Evolutionary conservation across 176 grass and related monocot genomes (phyloP).

Genomic region (Sorghum bicolor): DNA sequence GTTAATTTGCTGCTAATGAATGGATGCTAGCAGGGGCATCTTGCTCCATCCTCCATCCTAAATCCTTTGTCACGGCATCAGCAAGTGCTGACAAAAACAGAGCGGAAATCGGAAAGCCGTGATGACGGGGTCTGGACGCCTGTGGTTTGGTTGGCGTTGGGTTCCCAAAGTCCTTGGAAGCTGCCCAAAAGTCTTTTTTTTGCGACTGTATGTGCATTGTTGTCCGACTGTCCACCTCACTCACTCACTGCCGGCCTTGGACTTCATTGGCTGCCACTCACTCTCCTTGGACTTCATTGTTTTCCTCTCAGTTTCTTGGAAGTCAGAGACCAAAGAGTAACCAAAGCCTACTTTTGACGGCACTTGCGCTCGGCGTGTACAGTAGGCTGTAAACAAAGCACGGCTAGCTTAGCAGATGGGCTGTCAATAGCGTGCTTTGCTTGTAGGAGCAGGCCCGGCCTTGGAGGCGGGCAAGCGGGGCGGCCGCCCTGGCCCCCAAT

Average conservation of each 20-base stretch:
- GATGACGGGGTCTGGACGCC: background rate
- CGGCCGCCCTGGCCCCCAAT: too few relatives aligned
- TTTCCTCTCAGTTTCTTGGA: conserved; percentile 5
- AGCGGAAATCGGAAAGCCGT: background rate
- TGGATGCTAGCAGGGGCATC: too few relatives aligned
- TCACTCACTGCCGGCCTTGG: background rate
- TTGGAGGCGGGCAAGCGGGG: too few relatives aligned
- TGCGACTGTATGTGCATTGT: background rate
- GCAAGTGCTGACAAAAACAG: conserved; percentile 15
- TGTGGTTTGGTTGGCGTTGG: conserved; percentile 17
- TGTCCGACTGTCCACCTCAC: background rate
- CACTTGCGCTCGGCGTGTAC: background rate
- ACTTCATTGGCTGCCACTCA: background rate
- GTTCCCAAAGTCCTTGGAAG: conserved; percentile 36
- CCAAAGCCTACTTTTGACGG: conserved; percentile 34
- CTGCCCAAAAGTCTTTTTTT: background rate
- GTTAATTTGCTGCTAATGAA: too few relatives aligned
- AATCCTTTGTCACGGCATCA: background rate
- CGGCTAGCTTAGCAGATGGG: background rate
- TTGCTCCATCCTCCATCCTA: background rate
- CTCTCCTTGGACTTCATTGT: background rate
- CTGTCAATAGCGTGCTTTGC: conserved; percentile 22
- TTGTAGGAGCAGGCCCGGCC: too few relatives aligned
- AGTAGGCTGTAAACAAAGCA: conserved; percentile 27
- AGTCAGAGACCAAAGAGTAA: conserved; percentile 9